Evolutionary conservation across 306 rosid species (phyloP), one percentile per base, ranked within the genome.

Genomic region (Fragaria iinumae): DNA sequence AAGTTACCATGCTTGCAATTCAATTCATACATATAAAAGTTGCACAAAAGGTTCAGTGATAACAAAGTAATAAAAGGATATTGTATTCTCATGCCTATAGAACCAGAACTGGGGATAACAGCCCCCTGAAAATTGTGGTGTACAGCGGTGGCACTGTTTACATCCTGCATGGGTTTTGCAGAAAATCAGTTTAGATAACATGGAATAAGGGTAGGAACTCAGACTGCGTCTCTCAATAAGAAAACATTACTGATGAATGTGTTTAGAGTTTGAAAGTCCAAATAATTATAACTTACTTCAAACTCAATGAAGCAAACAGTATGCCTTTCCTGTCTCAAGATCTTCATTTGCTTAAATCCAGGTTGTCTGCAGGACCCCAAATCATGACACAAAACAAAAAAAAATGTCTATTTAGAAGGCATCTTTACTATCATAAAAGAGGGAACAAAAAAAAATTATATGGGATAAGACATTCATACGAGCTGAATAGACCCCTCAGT

Each of bases 1-100:
- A 4, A 63, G 68, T 68, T 29, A 3, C 18, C 25, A 57, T 57
- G 34, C 36, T 53, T 55, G 77, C 67, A 44, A 39, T 44, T 18
- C 43, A 56, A 56, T 39, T 53, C 45, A 56, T 55, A 57, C 39
- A 41, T 57, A 38, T 17, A 49, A 29, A 73, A 60, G 20, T 52
- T 47, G 34, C 23, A 65, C 81, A 65, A 76, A 20, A 76, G 43
- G 12, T 64, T 75, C 16, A 47, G 75, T 20, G 60, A 62, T 44
- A 75, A 77, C 23, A 84, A 68, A 18, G 25, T 60, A 72, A 53
- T 9, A 76, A 83, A 89, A 92, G 98, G 99, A 96, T 96, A 96
- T 87, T 96, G 99, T 89, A 96, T 96, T 77, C 99, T 90, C 99
- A 96, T 96, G 89, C 99, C 99, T 73, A 96, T 90, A 20, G 98